Evolutionary conservation across 345 rosid species (phyloP).

Genomic region (Xanthoceras sorbifolium): DNA sequence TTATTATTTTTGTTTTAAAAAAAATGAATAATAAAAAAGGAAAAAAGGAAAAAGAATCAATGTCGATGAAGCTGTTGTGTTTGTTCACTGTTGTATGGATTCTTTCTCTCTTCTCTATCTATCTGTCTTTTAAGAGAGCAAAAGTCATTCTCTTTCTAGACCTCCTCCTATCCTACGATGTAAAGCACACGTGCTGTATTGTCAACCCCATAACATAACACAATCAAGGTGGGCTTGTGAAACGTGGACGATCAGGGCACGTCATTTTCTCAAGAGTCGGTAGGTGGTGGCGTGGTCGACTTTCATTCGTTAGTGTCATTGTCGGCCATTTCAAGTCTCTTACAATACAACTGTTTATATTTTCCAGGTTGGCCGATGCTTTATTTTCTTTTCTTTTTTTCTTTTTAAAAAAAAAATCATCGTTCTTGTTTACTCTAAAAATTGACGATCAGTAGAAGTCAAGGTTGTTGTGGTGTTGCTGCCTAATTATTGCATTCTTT

Average conservation of each 20-base stretch:
- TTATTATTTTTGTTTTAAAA: neutral
- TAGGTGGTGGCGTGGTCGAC: conserved; percentile 1
- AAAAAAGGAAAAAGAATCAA: neutral
- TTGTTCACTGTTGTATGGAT: neutral
- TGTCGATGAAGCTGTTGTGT: neutral
- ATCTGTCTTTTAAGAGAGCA: neutral
- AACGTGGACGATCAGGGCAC: conserved; percentile 18
- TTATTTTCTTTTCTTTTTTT: neutral
- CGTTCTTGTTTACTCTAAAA: neutral
- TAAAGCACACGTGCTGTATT: conserved; percentile 18
- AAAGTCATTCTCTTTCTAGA: neutral
- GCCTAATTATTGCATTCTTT: neutral
- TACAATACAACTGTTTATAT: neutral
- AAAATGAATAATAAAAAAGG: no score
- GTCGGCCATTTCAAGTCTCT: neutral
- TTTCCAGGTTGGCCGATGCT: conserved; percentile 18
- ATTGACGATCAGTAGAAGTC: neutral
- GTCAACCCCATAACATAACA: neutral
- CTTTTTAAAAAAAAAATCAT: neutral
- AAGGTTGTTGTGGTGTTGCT: neutral
- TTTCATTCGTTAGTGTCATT: neutral
- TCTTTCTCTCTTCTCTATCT: neutral
- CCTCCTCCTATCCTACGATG: neutral
- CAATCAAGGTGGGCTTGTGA: neutral
- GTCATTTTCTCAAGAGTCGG: neutral